Evolutionary conservation across 345 rosid species (phyloP).

Genomic region (Linum lewisii): DNA sequence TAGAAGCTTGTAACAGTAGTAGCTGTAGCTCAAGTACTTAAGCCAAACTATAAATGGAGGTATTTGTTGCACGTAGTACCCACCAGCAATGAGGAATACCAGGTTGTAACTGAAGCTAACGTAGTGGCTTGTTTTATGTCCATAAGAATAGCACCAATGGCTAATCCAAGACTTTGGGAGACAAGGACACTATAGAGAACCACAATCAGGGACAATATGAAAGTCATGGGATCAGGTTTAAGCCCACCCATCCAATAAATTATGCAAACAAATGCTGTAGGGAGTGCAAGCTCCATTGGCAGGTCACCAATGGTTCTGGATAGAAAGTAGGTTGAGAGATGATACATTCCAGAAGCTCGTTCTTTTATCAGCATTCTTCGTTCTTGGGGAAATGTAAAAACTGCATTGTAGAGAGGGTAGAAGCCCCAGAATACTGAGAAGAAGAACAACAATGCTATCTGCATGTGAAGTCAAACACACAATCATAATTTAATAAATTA

Average conservation of each 20-base stretch:
- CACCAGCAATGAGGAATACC: constrained; percentile 96
- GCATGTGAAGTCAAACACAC: constrained; percentile 22
- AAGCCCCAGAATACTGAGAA: constrained; percentile 99
- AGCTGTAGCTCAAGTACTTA: constrained; percentile 92
- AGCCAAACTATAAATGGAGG: constrained; percentile 94
- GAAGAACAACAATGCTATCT: constrained; percentile 93
- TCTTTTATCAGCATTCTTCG: constrained; percentile 82
- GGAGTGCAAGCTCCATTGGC: constrained; percentile 91
- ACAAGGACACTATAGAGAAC: constrained; percentile 91
- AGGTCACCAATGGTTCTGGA: constrained; percentile 86
- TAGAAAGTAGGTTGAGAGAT: constrained; percentile 86
- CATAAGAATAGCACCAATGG: constrained; percentile 92
- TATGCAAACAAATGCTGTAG: constrained; percentile 86
- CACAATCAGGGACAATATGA: constrained; percentile 70
- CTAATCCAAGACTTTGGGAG: constrained; percentile 90
- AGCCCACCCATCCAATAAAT: constrained; percentile 99
- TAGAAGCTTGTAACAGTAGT: constrained; percentile 92
- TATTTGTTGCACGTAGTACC: constrained; percentile 88
- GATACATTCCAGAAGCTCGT: constrained; percentile 90
- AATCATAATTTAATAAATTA: background rate
- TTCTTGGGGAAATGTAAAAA: constrained; percentile 94
- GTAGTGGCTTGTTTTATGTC: constrained; percentile 97
- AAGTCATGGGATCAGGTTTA: constrained; percentile 66
- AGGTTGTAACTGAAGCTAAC: constrained; percentile 89
- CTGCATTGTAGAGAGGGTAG: constrained; percentile 97